Base-by-base conservation (phyloP, 441 rosid species). In the Macaranga tanarius region DNA sequence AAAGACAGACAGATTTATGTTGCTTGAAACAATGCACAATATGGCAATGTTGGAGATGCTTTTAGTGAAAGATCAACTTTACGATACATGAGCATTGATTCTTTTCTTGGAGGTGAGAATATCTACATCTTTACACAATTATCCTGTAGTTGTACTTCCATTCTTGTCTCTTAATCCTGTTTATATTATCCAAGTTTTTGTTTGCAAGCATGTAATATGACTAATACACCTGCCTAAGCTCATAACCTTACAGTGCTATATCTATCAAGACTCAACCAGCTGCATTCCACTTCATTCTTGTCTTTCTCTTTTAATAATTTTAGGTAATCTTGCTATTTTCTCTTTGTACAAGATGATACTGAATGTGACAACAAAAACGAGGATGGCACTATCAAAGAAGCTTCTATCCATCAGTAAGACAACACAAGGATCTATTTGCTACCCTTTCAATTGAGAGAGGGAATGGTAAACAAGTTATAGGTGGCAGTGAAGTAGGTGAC, bases 81-180 rank as follows among this genome's bases (percentile, higher is more conserved):
- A 44, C 87, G 7, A 52, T 94, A 94, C 63, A 65, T 62, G 56
- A 84, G 85, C 44, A 67, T 81, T 4, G 78, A 80, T 63, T 67
- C 89, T 72, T 81, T 86, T 79, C 90, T 90, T 19, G 88, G 84
- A 65, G 91, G 97, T 91, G 81, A 79, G 80, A 66, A 65, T 44
- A 28, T 63, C 10, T 51, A 25, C 42, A 2, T 52, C 22, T n/a
- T 67, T 11, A 16, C 47, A 31, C 9, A 22, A 34, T 48, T 8
- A 26, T 66, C 40, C 9, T 10, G 6, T 11, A 42, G 26, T 20
- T 40, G 45, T 47, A 34, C 22, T 34, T 5, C n/a, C n/a, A 15
- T 15, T 31, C 3, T 31, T 5, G 3, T 31, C 38, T 31, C 4
- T 1, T 31, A 31, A 31, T 31, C 1, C 5, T 44, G n/a, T 13